Conservation (phyloP, 495 filamentous ascomycete species). For the Penicillium flavigenum region DNA sequence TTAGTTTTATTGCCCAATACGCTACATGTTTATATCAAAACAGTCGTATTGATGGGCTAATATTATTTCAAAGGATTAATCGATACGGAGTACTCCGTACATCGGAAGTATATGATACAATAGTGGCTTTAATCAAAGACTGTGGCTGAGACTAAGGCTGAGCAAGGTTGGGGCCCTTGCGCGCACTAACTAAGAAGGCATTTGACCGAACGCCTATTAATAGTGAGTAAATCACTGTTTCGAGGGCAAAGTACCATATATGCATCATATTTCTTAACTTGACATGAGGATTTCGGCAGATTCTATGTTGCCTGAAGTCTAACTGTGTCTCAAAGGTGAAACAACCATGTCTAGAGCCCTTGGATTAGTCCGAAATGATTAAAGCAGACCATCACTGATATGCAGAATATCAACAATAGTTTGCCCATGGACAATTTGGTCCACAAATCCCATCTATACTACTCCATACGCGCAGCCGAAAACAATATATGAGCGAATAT, state of each 20-base stretch:
- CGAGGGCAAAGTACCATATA: neutral
- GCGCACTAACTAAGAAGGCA: neutral
- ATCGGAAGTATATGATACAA: neutral
- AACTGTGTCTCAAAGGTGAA: neutral
- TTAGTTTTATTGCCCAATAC: neutral
- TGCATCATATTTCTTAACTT: neutral
- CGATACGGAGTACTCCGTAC: neutral
- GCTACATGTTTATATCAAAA: neutral
- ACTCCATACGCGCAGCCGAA: neutral
- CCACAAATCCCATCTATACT: neutral
- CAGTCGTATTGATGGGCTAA: neutral
- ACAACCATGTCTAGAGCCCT: neutral
- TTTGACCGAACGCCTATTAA: neutral
- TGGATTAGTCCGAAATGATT: neutral
- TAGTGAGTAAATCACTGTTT: neutral
- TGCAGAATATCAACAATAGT: neutral
- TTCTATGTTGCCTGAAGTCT: neutral
- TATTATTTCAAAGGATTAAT: neutral
- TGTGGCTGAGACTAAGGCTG: slow-evolving; percentile 1
- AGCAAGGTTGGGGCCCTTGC: neutral
- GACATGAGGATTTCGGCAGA: neutral
- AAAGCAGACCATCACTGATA: neutral
- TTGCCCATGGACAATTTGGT: neutral
- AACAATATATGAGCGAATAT: slow-evolving; percentile 3
- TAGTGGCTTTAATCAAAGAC: neutral